phyloP scores from a whole-genome alignment of 1,139 yeast genomes.

The Blastobotrys petasosporus region DNA sequence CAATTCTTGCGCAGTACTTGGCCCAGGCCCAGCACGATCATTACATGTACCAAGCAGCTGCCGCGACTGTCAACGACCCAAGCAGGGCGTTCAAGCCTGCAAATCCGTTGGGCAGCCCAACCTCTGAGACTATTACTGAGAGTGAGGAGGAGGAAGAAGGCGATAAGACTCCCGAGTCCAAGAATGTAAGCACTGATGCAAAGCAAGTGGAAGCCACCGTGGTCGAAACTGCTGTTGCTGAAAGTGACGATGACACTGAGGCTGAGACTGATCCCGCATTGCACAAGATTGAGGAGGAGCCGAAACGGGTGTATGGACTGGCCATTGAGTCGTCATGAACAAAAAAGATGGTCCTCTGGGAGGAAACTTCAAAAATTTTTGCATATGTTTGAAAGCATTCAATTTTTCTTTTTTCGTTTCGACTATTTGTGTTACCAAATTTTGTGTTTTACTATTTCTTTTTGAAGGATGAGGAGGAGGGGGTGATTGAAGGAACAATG shows the following conservation, averaged over 20 bases:
- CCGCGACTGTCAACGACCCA: constrained; percentile 1
- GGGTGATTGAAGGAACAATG: too few relatives aligned
- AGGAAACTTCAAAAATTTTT: not conserved
- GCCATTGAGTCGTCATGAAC: constrained; percentile 13
- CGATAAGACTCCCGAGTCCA: not conserved
- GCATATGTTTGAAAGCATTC: not conserved
- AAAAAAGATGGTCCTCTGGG: too few relatives aligned
- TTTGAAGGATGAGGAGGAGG: too few relatives aligned
- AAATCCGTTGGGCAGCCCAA: not conserved
- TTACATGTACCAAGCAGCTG: constrained; percentile 2
- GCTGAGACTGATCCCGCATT: too few relatives aligned
- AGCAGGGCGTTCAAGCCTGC: too few relatives aligned
- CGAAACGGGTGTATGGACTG: constrained; percentile 9
- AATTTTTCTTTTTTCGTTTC: constrained; percentile 2
- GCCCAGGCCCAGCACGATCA: constrained; percentile 49
- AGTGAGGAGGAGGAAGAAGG: constrained; percentile 3
- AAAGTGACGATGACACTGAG: too few relatives aligned
- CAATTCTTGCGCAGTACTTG: constrained; percentile 71
- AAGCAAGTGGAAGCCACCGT: not conserved
- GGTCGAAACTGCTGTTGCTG: not conserved
- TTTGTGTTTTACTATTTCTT: too few relatives aligned
- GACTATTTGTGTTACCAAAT: not conserved
- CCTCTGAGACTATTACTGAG: constrained; percentile 1
- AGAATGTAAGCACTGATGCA: constrained; percentile 9
- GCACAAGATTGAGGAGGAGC: not conserved